These are phyloP conservation scores for Leccinum disarticulatum DNA, from an alignment of 768 basidiomycete species.

Conservation along the genomic window DNA sequence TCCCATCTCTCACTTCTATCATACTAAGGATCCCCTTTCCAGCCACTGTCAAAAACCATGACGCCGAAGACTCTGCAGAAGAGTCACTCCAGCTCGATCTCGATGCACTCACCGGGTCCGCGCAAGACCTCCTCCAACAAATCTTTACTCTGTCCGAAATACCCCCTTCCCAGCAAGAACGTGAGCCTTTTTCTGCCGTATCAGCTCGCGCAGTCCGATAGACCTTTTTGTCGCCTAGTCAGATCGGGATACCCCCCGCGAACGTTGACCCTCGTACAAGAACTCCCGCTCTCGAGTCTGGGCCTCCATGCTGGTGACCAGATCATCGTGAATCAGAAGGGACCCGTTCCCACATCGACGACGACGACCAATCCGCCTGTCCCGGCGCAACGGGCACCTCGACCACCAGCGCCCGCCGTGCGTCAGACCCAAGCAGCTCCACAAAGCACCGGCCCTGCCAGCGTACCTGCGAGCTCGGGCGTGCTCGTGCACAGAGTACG, in stretches of 20 bases:
- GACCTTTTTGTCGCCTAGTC: slow-evolving; percentile 41
- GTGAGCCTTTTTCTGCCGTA: slow-evolving; percentile 45
- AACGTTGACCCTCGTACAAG: slow-evolving; percentile 66
- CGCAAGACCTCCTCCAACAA: slow-evolving; percentile 73
- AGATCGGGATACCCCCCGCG: slow-evolving; percentile 86
- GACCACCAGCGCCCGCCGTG: slow-evolving; percentile 16
- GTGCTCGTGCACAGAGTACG: slow-evolving; percentile 72
- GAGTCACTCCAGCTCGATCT: slow-evolving; percentile 69
- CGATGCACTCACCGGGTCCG: slow-evolving; percentile 57
- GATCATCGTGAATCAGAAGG: slow-evolving; percentile 67
- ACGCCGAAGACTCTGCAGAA: slow-evolving; percentile 72
- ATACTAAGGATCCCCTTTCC: slow-evolving; percentile 1
- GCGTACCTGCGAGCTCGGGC: slow-evolving; percentile 61
- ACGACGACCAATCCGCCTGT: slow-evolving; percentile 8
- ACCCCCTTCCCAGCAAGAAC: slow-evolving; percentile 69
- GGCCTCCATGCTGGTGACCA: slow-evolving; percentile 81
- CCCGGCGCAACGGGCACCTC: slow-evolving; percentile 10
- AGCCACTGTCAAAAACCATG: slow-evolving; percentile 86
- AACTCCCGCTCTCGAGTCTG: slow-evolving; percentile 72
- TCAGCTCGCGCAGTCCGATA: not conserved
- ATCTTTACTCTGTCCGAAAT: slow-evolving; percentile 71
- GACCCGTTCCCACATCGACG: slow-evolving; percentile 13
- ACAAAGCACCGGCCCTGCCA: slow-evolving; percentile 45
- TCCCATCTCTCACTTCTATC: not conserved
- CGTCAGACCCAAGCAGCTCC: slow-evolving; percentile 13